Base-by-base conservation (phyloP, 2,329 filamentous ascomycete genomes). In the Pseudocercospora eumusae region DNA sequence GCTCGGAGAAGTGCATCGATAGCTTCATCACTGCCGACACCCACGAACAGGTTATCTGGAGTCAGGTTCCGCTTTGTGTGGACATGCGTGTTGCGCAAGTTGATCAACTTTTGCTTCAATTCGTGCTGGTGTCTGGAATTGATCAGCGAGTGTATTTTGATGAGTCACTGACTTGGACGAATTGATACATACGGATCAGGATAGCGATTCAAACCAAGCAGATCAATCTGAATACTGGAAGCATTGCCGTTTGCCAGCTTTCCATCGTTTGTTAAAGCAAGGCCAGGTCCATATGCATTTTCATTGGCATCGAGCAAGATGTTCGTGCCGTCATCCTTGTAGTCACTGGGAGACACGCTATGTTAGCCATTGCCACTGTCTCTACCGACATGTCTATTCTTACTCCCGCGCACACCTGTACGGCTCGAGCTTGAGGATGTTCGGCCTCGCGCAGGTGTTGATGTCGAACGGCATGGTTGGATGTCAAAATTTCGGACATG, bases 231-330 rank as follows among this genome's bases (percentile, higher is more conserved):
- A 20, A 88, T 81, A 27, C 82, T 80, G 3, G 76, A 75, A 10
- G 78, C 71, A 33, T 75, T 70, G 61, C 78, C 77, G 53, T 80
- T 76, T 56, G 81, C 75, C 10, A 84, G 77, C 55, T 81, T 80
- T 10, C 81, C 79, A 44, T 83, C 73, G 1, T 74, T 70, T 28
- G 77, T 77, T 54, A 88, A 70, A 2, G 82, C 79, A 54, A 97
- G 80, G 1, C 91, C 89, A 0, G 95, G 93, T 0, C 95, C 95
- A 72, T 89, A 97, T 63, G 95, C 92, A 74, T 99, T 99, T 80
- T 99, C 95, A 73, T 99, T 99, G 70, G 95, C 95, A 75, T 99
- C 95, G 68, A 99, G 89, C 57, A 99, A 88, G 71, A 98, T 87
- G 74, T 98, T 98, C 62, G 88, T 93, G 69, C 95, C 95, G 75